Evolutionary conservation across 495 filamentous ascomycete genomes (phyloP).

Genomic region (Neurospora sp.): DNA sequence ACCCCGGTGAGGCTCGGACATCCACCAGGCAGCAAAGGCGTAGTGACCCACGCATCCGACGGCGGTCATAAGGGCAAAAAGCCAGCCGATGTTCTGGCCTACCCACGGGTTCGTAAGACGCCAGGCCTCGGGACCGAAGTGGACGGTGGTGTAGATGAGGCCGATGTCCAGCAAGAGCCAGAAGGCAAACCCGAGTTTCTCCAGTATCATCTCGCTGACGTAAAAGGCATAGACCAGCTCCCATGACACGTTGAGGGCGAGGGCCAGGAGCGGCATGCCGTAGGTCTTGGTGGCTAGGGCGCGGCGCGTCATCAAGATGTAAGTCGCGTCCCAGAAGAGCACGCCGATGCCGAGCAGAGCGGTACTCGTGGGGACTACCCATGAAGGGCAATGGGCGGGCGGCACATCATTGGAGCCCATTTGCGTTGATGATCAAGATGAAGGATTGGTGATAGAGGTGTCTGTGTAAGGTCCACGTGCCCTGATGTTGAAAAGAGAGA

Average conservation of each 20-base stretch:
- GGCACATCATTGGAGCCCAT: slow-evolving; percentile 34
- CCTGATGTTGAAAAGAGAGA: not conserved
- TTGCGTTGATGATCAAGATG: too few relatives aligned
- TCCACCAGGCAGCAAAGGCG: slow-evolving; percentile 28
- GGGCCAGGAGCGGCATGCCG: slow-evolving; percentile 35
- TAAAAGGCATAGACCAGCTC: slow-evolving; percentile 32
- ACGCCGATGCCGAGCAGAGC: slow-evolving; percentile 29
- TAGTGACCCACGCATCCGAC: slow-evolving; percentile 22
- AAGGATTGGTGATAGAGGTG: too few relatives aligned
- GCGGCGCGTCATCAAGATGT: slow-evolving; percentile 31
- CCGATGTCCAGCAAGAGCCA: slow-evolving; percentile 35
- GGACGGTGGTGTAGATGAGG: slow-evolving; percentile 28
- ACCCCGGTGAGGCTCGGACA: slow-evolving; percentile 17
- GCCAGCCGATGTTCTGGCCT: slow-evolving; percentile 21
- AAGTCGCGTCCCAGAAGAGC: slow-evolving; percentile 30
- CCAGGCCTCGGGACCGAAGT: slow-evolving; percentile 28
- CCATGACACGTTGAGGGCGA: slow-evolving; percentile 36
- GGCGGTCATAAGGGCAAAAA: slow-evolving; percentile 18
- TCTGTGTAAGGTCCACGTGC: too few relatives aligned
- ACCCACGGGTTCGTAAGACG: slow-evolving; percentile 19
- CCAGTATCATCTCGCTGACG: slow-evolving; percentile 27
- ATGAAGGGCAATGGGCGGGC: slow-evolving; percentile 25
- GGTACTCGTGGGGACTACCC: slow-evolving; percentile 25
- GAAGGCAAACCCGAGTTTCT: slow-evolving; percentile 28
- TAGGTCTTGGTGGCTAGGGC: slow-evolving; percentile 30